A percentile compares a stretch with the other conserved stretches of the same genome.
Conservation (phyloP, 2,329 filamentous ascomycete species). For the Aspergillus ruber region DNA sequence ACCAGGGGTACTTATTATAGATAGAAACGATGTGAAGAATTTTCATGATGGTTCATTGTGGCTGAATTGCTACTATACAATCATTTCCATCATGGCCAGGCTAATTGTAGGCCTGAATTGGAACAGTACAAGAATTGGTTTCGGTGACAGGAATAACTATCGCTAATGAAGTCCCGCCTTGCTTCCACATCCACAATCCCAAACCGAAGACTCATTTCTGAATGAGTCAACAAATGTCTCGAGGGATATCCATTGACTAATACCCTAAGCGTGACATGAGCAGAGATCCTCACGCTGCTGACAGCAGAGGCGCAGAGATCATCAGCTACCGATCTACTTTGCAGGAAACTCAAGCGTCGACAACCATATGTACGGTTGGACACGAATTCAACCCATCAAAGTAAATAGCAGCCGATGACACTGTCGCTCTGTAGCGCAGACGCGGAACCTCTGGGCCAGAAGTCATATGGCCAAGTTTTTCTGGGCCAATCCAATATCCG, state of each 20-base stretch:
- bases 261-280: not conserved
- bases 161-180: not conserved
- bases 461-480: conserved; percentile 27
- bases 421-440: conserved; percentile 2
- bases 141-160: not conserved
- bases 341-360: conserved; percentile 34
- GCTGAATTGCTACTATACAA: not conserved
- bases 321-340: conserved; percentile 1
- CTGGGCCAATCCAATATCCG: conserved; percentile 30
- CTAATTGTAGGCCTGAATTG: not conserved
- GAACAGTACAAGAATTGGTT: not conserved
- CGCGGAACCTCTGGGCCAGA: conserved; percentile 16
- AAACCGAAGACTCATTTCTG: no score
- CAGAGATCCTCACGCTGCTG: not conserved
- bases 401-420: conserved; percentile 4
- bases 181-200: not conserved
- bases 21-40: not conserved
- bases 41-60: not conserved
- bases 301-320: not conserved
- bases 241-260: no score
- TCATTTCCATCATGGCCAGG: not conserved
- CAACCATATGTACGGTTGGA: conserved; percentile 13
- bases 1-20: no score
- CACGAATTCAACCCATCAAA: conserved; percentile 32
- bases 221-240: no score